Percentiles rank a stretch among this genome's conserved stretches.
Conservation (phyloP, 441 rosid genomes). For the Gossypium schwendimanii region DNA sequence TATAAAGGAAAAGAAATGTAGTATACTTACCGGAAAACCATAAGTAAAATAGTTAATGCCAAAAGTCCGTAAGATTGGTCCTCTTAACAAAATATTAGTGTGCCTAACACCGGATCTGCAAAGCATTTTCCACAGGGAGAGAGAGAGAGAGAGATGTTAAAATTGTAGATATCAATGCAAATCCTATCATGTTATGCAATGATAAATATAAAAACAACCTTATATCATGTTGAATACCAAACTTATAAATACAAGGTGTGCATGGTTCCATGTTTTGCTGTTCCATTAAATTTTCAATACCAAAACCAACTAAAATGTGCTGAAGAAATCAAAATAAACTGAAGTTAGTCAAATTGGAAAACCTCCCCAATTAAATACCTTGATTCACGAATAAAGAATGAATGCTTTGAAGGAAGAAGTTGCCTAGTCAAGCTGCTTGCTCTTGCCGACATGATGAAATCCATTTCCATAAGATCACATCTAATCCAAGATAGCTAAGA, state of each 20-base stretch:
- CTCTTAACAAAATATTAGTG: constrained; percentile 10
- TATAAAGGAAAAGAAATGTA: neutral
- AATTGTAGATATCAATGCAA: neutral
- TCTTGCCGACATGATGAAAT: constrained; percentile 29
- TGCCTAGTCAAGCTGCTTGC: constrained; percentile 33
- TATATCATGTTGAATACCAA: neutral
- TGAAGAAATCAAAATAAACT: neutral
- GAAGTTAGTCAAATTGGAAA: neutral
- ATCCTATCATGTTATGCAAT: neutral
- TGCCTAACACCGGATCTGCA: constrained; percentile 17
- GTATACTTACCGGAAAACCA: constrained; percentile 12
- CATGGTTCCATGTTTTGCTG: neutral
- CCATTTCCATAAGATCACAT: constrained; percentile 44
- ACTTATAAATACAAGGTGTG: neutral
- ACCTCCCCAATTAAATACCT: constrained; percentile 22
- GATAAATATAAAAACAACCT: neutral
- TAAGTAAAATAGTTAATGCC: constrained; percentile 21
- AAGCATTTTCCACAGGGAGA: neutral
- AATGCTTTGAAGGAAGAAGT: constrained; percentile 38
- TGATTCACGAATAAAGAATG: constrained; percentile 33
- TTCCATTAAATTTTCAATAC: neutral
- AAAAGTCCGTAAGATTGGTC: constrained; percentile 19
- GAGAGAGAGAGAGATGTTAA: neutral
- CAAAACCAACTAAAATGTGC: neutral
- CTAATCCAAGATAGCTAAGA: constrained; percentile 43